phyloP scores from a whole-genome alignment of 257 asterid genomes.

The Gentiana macrophylla region DNA sequence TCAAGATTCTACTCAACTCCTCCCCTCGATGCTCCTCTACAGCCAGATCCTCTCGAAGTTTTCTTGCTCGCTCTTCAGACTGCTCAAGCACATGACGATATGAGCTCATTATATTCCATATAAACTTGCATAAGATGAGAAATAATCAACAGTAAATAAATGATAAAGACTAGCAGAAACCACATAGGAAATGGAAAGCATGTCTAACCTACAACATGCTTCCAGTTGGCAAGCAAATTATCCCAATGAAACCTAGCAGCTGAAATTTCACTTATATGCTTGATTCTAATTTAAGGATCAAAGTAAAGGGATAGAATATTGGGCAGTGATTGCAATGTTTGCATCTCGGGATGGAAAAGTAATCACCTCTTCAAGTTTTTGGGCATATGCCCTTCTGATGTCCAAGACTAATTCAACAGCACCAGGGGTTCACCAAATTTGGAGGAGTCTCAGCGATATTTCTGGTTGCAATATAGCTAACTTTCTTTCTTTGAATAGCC shows the following conservation, averaged over 20 bases:
- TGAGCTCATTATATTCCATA: too few relatives aligned
- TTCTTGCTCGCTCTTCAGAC: conserved; percentile 85
- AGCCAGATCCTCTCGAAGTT: conserved; percentile 76
- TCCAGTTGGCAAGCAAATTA: too few relatives aligned
- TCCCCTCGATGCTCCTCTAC: conserved; percentile 69
- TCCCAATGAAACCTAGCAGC: too few relatives aligned
- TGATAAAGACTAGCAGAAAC: too few relatives aligned
- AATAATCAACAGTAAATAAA: too few relatives aligned
- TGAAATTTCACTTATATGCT: too few relatives aligned
- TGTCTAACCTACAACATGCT: too few relatives aligned
- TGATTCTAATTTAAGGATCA: too few relatives aligned
- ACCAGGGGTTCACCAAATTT: conserved; percentile 38
- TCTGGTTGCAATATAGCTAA: conserved; percentile 17
- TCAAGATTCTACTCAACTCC: conserved; percentile 65
- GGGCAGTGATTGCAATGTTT: not conserved
- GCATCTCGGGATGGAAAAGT: not conserved
- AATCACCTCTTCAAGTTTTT: conserved; percentile 63
- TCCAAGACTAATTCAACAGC: conserved; percentile 46
- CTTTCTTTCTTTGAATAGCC: conserved; percentile 45
- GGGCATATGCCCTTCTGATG: conserved; percentile 62
- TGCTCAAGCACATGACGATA: conserved; percentile 15
- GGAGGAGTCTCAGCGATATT: conserved; percentile 34
- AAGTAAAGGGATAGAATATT: not conserved
- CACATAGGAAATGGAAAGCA: too few relatives aligned
- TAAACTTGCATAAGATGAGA: too few relatives aligned